Evolutionary conservation across 306 rosid species (phyloP), one percentile per base, ranked within the genome.

Genomic region (Bauhinia variegata): DNA sequence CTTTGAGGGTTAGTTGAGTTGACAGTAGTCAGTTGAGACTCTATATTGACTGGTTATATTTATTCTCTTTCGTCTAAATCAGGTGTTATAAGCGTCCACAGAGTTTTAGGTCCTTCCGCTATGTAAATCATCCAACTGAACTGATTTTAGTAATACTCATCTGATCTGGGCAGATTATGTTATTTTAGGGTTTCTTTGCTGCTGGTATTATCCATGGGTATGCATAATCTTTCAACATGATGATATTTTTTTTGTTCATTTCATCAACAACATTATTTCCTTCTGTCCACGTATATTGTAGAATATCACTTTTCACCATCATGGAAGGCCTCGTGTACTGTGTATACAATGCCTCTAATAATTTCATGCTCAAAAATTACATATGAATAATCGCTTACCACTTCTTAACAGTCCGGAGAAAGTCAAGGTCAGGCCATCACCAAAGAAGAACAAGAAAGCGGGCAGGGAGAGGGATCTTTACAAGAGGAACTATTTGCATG

Each of bases 321-420:
- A n/a, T n/a, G n/a, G n/a, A n/a, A n/a, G n/a, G 33, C 59, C 47
- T 54, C 65, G 16, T 59, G 32, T 44, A 18, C 54, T 14, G 11
- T 43, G 23, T 47, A 60, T 70, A 14, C 11, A 34, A 49, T 23
- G 39, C 55, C 43, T 54, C 31, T 36, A n/a, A 60, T 62, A 13
- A 18, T 70, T 62, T 42, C 44, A 49, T 34, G 54, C 37, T 73
- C 52, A 28, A 49, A 65, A 67, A 10, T 42, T 48, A 11, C 43
- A 55, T 61, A 72, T 37, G 37, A 49, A 49, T 71, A 51, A 50
- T 43, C 17, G 18, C 23, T 61, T 59, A 49, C 67, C 58, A 48
- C 54, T 64, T 51, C 58, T 65, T 60, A 15, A 59, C 91, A 92
- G 98, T 72, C 96, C 98, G 3, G 82, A 83, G 77, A 89, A 86